Evolutionary conservation across 164 flowering plant species (phyloP), one percentile per base, ranked within the genome.

Genomic region (Magnolia officinalis): DNA sequence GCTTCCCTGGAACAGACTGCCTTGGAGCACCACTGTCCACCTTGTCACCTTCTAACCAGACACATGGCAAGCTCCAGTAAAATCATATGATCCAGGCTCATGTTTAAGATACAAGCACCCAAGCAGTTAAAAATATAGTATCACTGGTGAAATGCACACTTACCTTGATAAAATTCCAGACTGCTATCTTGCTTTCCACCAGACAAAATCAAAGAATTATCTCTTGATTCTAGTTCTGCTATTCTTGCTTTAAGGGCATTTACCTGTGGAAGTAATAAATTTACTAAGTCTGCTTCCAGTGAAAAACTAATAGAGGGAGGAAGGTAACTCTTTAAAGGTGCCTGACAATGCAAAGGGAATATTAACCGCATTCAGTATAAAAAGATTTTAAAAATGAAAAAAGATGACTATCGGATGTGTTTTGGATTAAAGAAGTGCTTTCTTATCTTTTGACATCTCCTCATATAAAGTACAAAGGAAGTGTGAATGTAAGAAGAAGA

Each of bases 201-300:
- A 18, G 55, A 21, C n/a, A 31, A 52, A 29, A 13, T 13, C 1
- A 63, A 50, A 51, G 64, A 50, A 37, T 50, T 59, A 37, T 61
- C 23, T 8, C 75, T 69, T 59, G 85, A 82, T 81, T 92, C 88
- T 77, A 92, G 75, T 78, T 87, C 88, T 18, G 82, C 83, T 50
- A 93, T 73, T 86, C 82, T 89, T n/a, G 84, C 86, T 81, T 84
- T 91, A 14, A 96, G 86, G 31, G 77, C 77, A 72, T 84, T 84
- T 73, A 96, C 82, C 98, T 96, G 88, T 77, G 85, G 72, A 13
- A 19, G 21, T 61, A 65, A 63, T 8, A 8, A 37, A 8, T 10
- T 55, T 13, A 55, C 61, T 55, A 55, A 55, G 13, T 55, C 61
- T 55, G 45, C 45, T 37, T 37, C 45, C 45, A 37, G 45, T 37